Percentiles rank a stretch among this genome's conserved stretches.
Conservation (phyloP, 345 rosid genomes). For the Hibiscus mutabilis region DNA sequence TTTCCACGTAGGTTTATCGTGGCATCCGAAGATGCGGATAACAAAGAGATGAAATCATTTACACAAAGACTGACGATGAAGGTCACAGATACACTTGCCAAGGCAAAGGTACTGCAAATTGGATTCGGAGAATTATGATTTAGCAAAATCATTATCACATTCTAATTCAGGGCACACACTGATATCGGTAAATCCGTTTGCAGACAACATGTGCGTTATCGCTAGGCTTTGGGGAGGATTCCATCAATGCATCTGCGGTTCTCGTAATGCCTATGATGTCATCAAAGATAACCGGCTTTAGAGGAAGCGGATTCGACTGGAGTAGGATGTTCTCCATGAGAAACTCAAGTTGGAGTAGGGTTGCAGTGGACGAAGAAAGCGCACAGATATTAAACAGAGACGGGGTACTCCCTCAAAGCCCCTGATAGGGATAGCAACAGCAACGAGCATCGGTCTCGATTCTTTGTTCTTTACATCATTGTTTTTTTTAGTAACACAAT, state of each 20-base stretch:
- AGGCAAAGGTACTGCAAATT: conserved; percentile 61
- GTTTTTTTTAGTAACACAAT: neutral
- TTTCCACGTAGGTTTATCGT: conserved; percentile 41
- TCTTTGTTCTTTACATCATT: neutral
- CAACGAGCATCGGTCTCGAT: neutral
- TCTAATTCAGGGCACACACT: neutral
- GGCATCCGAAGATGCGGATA: conserved; percentile 45
- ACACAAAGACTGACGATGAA: conserved; percentile 49
- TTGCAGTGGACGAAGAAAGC: conserved; percentile 45
- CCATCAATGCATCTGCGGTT: conserved; percentile 90
- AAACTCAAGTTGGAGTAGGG: conserved; percentile 62
- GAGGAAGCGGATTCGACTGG: conserved; percentile 63
- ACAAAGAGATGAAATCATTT: conserved; percentile 52
- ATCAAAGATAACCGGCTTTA: conserved; percentile 81
- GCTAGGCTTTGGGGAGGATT: conserved; percentile 77
- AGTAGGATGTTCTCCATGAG: conserved; percentile 58
- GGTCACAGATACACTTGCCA: conserved; percentile 45
- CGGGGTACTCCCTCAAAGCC: conserved; percentile 31
- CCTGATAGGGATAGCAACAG: conserved; percentile 13
- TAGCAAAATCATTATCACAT: neutral
- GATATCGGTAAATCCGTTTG: conserved; percentile 8
- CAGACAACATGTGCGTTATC: conserved; percentile 68
- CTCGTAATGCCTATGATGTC: conserved; percentile 99
- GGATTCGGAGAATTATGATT: neutral
- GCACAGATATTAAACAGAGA: conserved; percentile 33